phyloP scores from a whole-genome alignment of 1,284 basidiomycete genomes.

The Trichosporon ovoides region DNA sequence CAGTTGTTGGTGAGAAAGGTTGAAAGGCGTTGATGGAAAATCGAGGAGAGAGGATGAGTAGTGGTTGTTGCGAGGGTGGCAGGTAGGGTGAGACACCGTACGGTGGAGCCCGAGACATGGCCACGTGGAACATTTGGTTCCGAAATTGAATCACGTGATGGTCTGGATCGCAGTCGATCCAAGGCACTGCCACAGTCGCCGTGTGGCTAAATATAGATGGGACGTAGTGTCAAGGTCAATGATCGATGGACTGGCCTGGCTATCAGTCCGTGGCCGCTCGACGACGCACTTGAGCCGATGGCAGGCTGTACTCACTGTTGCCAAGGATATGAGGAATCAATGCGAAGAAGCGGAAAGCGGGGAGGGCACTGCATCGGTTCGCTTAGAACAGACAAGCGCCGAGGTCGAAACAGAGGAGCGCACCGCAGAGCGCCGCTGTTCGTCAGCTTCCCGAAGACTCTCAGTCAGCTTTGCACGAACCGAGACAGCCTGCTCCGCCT shows the following conservation, averaged over 20 bases:
- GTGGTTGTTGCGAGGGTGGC: neutral
- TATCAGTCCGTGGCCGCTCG: too few relatives aligned
- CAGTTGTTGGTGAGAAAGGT: neutral
- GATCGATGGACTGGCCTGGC: too few relatives aligned
- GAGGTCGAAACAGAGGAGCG: slow-evolving; percentile 14
- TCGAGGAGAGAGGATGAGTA: neutral
- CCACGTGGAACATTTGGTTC: neutral
- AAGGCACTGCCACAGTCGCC: too few relatives aligned
- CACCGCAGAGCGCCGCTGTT: slow-evolving; percentile 16
- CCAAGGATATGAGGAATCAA: neutral
- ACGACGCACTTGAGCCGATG: too few relatives aligned
- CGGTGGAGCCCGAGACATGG: neutral
- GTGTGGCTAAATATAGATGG: too few relatives aligned
- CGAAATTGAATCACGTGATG: neutral
- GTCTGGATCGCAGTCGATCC: too few relatives aligned
- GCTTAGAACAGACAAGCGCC: slow-evolving; percentile 20
- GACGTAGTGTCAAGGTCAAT: neutral
- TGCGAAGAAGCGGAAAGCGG: neutral
- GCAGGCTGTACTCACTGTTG: too few relatives aligned
- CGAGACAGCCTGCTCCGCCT: slow-evolving; percentile 5
- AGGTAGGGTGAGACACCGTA: neutral
- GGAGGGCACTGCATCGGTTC: neutral
- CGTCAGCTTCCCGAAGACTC: neutral
- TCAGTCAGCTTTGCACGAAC: too few relatives aligned
- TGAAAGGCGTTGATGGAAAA: too few relatives aligned